Evolutionary conservation across 768 basidiomycete genomes (phyloP), one percentile per base, ranked within the genome.

Genomic region (Tephrocybe sp.): DNA sequence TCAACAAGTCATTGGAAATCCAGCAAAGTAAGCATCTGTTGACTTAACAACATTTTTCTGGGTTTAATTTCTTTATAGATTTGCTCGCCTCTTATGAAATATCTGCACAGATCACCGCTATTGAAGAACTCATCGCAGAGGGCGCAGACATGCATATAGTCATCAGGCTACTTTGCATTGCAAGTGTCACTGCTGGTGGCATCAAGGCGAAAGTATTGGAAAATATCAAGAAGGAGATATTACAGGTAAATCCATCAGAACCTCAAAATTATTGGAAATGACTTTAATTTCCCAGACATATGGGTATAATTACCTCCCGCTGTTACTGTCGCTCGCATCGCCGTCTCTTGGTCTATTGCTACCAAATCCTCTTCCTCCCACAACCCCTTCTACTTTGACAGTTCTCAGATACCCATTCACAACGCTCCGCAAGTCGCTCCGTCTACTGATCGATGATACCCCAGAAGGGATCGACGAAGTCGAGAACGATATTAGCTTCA

Each of bases 401-500:
- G 59, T 69, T 9, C 62, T 68, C 30, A 94, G 86, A 69, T 83
- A 85, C 48, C 87, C 92, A 1, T 98, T 88, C 66, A 60, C 76
- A 8, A 51, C 74, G 6, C 68, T 95, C 21, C 83, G 95, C 40
- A 96, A 95, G 67, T 82, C 86, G 0, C 77, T 98, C 6, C 84
- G 93, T 24, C 80, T 98, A n/a, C 76, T 98, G 13, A 92, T 97
- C 60, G 96, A 98, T 56, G 92, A 94, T 52, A 83, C 73, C 52
- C 77, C 80, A 39, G 89, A 91, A 58, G 82, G 82, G 8, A 67
- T 86, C 24, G 89, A 88, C 53, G 88, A 89, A 61, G 77, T 88
- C 27, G 93, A 97, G 62, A 92, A 92, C 62, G 97, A 99, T 66
- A 91, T 98, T 66, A 87, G 90, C 53, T 98, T 90, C 64, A 90